Evolutionary conservation across 2,329 filamentous ascomycete genomes (phyloP), one percentile per base, ranked within the genome.

Genomic region (Claviceps sp.): DNA sequence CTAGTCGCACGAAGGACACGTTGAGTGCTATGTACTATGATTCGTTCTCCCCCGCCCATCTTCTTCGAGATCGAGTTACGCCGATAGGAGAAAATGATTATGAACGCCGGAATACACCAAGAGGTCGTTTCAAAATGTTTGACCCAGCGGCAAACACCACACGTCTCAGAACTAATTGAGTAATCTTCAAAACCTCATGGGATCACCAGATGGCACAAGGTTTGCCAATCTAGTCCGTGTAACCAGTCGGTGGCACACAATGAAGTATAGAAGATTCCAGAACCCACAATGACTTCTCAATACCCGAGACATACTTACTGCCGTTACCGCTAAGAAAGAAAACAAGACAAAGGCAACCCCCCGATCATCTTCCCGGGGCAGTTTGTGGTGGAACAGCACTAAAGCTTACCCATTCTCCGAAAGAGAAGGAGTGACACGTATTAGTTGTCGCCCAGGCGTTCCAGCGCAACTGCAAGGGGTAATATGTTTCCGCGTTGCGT

Each of bases 261-360:
- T 52, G 51, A 47, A 50, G 47, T 34, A 34, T 16, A 11, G 24
- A 36, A 37, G 30, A 38, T 50, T 50, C 51, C 37, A 52, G 51
- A 52, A 52, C 22, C 42, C 42, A 26, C 22, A 38, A 36, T 14
- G 36, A 34, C 30, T 47, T 26, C 24, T 37, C 34, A n/a, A 7
- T 24, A 14, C 9, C 50, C 38, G 50, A 51, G 44, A 51, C 50
- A 51, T 47, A 34, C 30, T 34, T 41, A 18, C 14, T 11, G 43
- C n/a, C 37, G 37, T 47, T 14, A 22, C 34, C 34, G 22, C 30
- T 34, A 11, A n/a, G 14, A 50, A n/a, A n/a, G 4, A 50, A 11
- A 44, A 34, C 18, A 30, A 13, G 16, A 24, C 37, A 30, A 47
- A 20, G 3, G 18, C 46, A 34, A 6, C 46, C 34, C 22, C 36